Percentiles rank a stretch among this genome's conserved stretches.
phyloP scores from a whole-genome alignment of 768 basidiomycete species.

The Royoungia palumana region DNA sequence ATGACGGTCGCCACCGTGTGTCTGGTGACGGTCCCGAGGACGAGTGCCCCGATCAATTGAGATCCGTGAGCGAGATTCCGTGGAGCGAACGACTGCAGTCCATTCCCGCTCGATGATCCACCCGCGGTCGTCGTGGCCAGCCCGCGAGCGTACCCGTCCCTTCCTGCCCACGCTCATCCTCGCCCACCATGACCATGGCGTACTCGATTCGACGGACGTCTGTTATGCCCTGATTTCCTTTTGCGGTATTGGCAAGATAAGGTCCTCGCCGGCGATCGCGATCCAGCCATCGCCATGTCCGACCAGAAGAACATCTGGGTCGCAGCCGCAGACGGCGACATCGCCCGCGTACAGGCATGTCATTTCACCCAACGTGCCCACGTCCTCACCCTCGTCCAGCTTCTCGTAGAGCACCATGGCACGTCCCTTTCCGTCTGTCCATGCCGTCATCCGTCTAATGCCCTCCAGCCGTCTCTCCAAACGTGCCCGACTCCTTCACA shows the following conservation, averaged over 20 bases:
- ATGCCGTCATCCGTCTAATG: constrained; percentile 30
- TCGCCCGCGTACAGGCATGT: constrained; percentile 67
- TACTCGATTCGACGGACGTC: no score
- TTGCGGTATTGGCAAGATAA: constrained; percentile 15
- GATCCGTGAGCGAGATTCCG: constrained; percentile 29
- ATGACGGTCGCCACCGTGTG: constrained; percentile 9
- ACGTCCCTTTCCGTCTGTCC: constrained; percentile 31
- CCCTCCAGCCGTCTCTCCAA: constrained; percentile 59
- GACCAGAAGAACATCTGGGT: constrained; percentile 79
- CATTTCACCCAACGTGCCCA: neutral
- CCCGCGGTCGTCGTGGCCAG: neutral
- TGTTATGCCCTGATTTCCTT: constrained; percentile 25
- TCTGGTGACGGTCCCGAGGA: constrained; percentile 25
- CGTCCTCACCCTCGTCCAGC: constrained; percentile 38
- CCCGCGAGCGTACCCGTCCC: no score
- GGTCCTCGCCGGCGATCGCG: constrained; percentile 13
- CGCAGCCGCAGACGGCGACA: constrained; percentile 87
- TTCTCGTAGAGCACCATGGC: constrained; percentile 58
- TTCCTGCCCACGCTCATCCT: no score
- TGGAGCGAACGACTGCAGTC: neutral
- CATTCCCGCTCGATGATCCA: constrained; percentile 1
- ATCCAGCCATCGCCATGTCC: constrained; percentile 29
- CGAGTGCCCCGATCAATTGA: constrained; percentile 23
- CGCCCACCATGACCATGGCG: no score
- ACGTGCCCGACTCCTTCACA: constrained; percentile 64